Percentiles rank a stretch among this genome's conserved stretches.
phyloP scores from a whole-genome alignment of 306 rosid species.

The Medicago lupulina region DNA sequence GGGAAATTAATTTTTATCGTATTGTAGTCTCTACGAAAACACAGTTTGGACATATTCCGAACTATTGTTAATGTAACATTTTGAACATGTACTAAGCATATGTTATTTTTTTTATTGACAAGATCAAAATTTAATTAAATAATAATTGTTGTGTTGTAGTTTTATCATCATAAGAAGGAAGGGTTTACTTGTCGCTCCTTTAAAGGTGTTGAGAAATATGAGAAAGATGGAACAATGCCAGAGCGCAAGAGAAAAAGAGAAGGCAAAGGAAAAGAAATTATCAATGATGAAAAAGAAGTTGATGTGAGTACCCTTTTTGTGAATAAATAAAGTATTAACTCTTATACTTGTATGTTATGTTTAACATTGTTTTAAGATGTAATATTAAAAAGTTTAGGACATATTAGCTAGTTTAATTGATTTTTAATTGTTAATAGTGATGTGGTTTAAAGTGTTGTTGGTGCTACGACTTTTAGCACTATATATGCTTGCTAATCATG shows the following conservation, averaged over 20 bases:
- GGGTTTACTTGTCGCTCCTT: not conserved
- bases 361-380: too few species aligned
- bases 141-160: not conserved
- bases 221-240: not conserved
- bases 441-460: not conserved
- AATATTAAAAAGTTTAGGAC: too few species aligned
- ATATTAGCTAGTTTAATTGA: too few species aligned
- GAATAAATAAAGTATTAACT: not conserved
- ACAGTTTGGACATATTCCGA: too few species aligned
- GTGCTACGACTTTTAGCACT: too few species aligned
- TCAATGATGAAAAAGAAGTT: not conserved
- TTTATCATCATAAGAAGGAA: not conserved
- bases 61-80: not conserved
- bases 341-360: too few species aligned
- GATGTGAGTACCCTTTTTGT: not conserved
- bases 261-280: not conserved
- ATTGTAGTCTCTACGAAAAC: not conserved
- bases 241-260: not conserved
- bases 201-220: not conserved
- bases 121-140: not conserved
- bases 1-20: too few species aligned
- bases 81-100: not conserved
- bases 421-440: too few species aligned
- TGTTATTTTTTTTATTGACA: not conserved
- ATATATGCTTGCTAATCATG: not conserved